Conservation (phyloP, 257 asterid species). For the Ballota nigra region DNA sequence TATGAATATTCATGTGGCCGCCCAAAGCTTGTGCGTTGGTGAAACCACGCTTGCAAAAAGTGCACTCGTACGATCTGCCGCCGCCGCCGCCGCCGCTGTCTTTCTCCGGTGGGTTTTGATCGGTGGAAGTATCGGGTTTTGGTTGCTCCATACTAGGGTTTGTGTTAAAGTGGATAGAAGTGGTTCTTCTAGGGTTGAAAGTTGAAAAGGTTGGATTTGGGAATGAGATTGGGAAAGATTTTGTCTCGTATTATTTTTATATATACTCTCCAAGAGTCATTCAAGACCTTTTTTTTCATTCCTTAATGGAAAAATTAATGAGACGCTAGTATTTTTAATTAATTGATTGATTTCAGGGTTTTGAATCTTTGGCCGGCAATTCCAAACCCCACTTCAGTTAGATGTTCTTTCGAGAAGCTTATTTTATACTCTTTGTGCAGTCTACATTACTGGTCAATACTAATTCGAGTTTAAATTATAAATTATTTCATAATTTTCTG, state of each 20-base stretch:
- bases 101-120: slow-evolving; percentile 23
- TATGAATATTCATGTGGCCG: slow-evolving; percentile 80
- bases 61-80: slow-evolving; percentile 61
- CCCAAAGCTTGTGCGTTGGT: slow-evolving; percentile 82
- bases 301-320: not conserved
- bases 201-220: not conserved
- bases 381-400: not conserved
- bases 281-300: not conserved
- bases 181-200: not conserved
- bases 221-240: not conserved
- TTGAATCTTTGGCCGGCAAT: not conserved
- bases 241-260: not conserved
- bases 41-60: slow-evolving; percentile 66
- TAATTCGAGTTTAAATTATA: too few species aligned
- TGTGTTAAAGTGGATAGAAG: not conserved
- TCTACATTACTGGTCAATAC: too few species aligned
- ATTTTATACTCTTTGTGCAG: too few species aligned
- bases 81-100: slow-evolving; percentile 9
- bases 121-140: not conserved
- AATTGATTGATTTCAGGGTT: not conserved
- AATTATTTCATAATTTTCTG: too few species aligned
- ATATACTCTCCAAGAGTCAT: too few species aligned
- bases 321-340: too few species aligned
- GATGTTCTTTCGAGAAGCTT: too few species aligned
- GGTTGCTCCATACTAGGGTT: not conserved